These are phyloP conservation scores for Circinella minor DNA, from an alignment of 371 early-diverging fungal species.

Conservation along the genomic window DNA sequence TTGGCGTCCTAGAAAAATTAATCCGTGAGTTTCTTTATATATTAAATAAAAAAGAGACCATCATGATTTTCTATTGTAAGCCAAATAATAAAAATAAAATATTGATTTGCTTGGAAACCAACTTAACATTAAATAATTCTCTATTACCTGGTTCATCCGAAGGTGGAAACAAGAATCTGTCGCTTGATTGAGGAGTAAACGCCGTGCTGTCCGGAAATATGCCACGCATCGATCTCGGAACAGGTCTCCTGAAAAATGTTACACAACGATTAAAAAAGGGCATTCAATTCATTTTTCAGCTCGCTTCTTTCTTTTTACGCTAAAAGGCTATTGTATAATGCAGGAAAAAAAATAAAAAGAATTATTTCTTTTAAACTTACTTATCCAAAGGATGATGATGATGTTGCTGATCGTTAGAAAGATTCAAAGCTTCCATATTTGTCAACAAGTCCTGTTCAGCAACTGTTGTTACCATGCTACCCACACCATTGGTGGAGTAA, in stretches of 20 bases:
- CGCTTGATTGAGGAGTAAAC: conserved; percentile 38
- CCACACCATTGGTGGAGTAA: neutral
- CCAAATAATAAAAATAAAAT: too few species aligned
- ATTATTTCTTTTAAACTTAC: neutral
- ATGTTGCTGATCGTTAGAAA: neutral
- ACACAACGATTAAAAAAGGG: conserved; percentile 11
- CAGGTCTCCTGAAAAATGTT: conserved; percentile 25
- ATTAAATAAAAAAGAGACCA: too few species aligned
- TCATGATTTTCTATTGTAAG: too few species aligned
- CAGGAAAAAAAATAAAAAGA: neutral
- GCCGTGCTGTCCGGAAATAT: conserved; percentile 41
- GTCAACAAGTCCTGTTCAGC: neutral
- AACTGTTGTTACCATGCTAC: neutral
- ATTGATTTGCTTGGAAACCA: too few species aligned
- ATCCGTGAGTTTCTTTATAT: too few species aligned
- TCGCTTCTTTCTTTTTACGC: neutral
- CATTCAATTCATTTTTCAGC: conserved; percentile 11
- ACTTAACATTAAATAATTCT: neutral
- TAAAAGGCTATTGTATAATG: too few species aligned
- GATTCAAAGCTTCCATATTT: conserved; percentile 4
- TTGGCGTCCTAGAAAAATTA: conserved; percentile 6
- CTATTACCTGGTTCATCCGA: conserved; percentile 1
- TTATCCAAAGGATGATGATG: neutral
- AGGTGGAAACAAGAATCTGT: conserved; percentile 32
- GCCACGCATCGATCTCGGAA: conserved; percentile 38